phyloP scores from a whole-genome alignment of 768 basidiomycete genomes.

The Gautieria morchelliformis region DNA sequence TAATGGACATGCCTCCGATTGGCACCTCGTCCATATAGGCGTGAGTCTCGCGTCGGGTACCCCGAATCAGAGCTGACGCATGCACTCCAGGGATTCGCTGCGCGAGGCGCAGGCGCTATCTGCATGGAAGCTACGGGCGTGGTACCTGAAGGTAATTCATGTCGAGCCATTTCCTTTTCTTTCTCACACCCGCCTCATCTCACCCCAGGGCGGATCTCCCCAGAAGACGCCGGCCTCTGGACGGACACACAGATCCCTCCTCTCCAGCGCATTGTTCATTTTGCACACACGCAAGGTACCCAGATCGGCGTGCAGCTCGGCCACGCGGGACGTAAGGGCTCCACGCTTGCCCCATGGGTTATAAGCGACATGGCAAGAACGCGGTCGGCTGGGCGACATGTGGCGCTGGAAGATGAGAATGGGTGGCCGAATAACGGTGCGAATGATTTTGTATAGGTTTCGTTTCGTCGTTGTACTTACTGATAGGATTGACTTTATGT shows the following conservation, averaged over 20 bases:
- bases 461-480: not conserved
- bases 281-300: conserved; percentile 59
- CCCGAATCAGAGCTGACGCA: too few relatives aligned
- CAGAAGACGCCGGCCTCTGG: conserved; percentile 72
- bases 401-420: conserved; percentile 39
- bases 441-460: not conserved
- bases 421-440: conserved; percentile 65
- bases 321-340: conserved; percentile 68
- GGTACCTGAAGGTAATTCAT: conserved; percentile 44
- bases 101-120: conserved; percentile 62
- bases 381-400: conserved; percentile 20
- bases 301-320: conserved; percentile 72
- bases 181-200: not conserved
- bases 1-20: conserved; percentile 69
- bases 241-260: conserved; percentile 64
- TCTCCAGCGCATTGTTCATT: conserved; percentile 62
- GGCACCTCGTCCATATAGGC: conserved; percentile 75
- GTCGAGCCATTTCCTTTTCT: not conserved
- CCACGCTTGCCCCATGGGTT: conserved; percentile 62
- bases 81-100: conserved; percentile 42
- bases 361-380: conserved; percentile 27
- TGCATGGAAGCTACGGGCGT: conserved; percentile 69
- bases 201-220: conserved; percentile 48
- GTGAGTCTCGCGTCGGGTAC: conserved; percentile 20
- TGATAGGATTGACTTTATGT: not conserved